phyloP scores from a whole-genome alignment of 768 basidiomycete genomes.

The Phallus indusiatus region DNA sequence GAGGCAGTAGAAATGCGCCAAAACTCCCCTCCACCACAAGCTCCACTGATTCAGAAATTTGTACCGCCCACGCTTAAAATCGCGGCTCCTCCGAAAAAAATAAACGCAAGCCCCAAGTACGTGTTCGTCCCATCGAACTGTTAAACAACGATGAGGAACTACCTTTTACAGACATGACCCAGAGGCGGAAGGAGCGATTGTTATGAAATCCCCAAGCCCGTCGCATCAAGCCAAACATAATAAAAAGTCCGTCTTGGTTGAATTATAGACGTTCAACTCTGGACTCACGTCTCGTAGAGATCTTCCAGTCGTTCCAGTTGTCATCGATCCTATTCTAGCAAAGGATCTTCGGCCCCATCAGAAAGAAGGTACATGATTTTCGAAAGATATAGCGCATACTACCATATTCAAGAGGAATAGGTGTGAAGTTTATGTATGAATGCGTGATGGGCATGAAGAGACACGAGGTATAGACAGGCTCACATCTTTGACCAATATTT shows the following conservation, averaged over 20 bases:
- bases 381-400: conserved; percentile 10
- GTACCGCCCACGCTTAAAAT: conserved; percentile 59
- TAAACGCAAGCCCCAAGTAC: conserved; percentile 34
- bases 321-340: conserved; percentile 80
- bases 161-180: conserved; percentile 59
- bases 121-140: conserved; percentile 15
- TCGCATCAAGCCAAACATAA: conserved; percentile 60
- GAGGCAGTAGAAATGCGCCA: background rate
- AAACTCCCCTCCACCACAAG: background rate
- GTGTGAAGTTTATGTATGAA: conserved; percentile 87
- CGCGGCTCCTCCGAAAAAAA: conserved; percentile 26
- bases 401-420: conserved; percentile 22
- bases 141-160: background rate
- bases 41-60: conserved; percentile 22
- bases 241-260: conserved; percentile 42
- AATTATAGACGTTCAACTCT: conserved; percentile 1
- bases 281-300: conserved; percentile 32
- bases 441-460: conserved; percentile 90
- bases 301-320: conserved; percentile 64
- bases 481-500: background rate
- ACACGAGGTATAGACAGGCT: conserved; percentile 40
- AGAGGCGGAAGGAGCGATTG: conserved; percentile 60
- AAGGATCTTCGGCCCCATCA: conserved; percentile 81
- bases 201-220: conserved; percentile 72
- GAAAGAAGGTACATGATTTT: conserved; percentile 50